Evolutionary conservation across 2,329 filamentous ascomycete species (phyloP).

Genomic region (Emergomyces orientalis): DNA sequence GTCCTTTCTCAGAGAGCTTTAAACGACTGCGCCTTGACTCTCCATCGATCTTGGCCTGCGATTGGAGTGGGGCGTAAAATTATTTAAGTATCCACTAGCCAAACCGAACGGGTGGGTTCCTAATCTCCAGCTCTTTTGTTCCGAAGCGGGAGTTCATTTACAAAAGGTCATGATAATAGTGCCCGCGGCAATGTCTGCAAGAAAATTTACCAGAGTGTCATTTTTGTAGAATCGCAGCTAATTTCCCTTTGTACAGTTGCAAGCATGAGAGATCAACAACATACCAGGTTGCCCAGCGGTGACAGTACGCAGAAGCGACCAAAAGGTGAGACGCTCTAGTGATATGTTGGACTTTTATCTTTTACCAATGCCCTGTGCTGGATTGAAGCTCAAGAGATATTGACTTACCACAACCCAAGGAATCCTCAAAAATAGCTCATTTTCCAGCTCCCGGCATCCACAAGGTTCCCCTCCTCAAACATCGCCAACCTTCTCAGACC

Average conservation of each 20-base stretch:
- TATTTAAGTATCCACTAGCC: neutral
- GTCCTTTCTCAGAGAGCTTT: neutral
- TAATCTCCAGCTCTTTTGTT: neutral
- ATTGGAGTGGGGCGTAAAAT: neutral
- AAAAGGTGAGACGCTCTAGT: constrained; percentile 28
- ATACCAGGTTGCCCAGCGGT: constrained; percentile 20
- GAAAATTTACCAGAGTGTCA: neutral
- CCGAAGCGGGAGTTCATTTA: neutral
- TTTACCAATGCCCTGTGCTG: neutral
- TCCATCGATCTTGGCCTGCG: neutral
- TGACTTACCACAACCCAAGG: constrained; percentile 43
- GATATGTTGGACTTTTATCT: neutral
- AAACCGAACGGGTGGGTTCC: neutral
- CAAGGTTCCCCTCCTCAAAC: constrained; percentile 25
- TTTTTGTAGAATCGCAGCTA: neutral
- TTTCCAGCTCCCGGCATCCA: constrained; percentile 47
- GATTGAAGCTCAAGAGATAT: constrained; percentile 21
- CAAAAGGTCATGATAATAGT: neutral
- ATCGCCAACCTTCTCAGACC: constrained; percentile 25
- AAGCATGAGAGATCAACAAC: constrained; percentile 21
- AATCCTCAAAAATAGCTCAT: constrained; percentile 85
- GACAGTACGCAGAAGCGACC: constrained; percentile 31
- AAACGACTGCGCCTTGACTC: neutral
- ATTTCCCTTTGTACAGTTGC: neutral
- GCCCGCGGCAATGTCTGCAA: neutral